Percentiles rank a stretch among this genome's conserved stretches.
phyloP scores from a whole-genome alignment of 768 basidiomycete genomes.

The Epithele typhae region DNA sequence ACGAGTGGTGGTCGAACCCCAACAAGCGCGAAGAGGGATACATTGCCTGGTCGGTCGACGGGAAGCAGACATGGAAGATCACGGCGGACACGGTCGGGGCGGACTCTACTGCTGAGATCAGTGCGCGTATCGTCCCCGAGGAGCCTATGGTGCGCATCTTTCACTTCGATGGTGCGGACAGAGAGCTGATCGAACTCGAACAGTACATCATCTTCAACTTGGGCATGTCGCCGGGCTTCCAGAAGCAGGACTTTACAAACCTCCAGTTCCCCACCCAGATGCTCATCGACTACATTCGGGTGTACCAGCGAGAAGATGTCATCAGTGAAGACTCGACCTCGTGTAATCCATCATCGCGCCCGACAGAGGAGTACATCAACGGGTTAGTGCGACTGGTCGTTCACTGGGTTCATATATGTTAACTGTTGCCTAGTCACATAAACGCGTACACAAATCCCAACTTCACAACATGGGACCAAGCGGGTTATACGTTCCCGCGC shows the following conservation, averaged over 20 bases:
- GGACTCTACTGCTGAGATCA: constrained; percentile 53
- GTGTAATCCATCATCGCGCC: constrained; percentile 74
- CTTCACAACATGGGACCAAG: constrained; percentile 79
- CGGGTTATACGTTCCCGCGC: constrained; percentile 70
- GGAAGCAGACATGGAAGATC: constrained; percentile 66
- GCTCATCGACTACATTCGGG: constrained; percentile 86
- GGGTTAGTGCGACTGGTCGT: constrained; percentile 43
- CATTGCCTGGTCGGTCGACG: constrained; percentile 79
- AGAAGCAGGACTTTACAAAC: constrained; percentile 63
- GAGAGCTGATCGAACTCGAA: not conserved
- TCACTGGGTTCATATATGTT: not conserved
- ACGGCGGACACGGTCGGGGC: constrained; percentile 64
- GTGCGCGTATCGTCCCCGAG: constrained; percentile 68
- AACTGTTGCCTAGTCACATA: constrained; percentile 30
- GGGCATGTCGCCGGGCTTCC: constrained; percentile 77
- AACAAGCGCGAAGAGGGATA: constrained; percentile 62
- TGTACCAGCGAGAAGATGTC: constrained; percentile 78
- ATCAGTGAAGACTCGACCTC: constrained; percentile 47
- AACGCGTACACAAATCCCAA: constrained; percentile 77
- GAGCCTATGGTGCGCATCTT: constrained; percentile 80
- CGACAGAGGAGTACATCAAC: constrained; percentile 78
- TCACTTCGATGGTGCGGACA: not conserved
- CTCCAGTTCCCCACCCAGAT: constrained; percentile 75
- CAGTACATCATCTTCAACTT: constrained; percentile 81
- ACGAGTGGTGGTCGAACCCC: constrained; percentile 81